Evolutionary conservation across 805 yeast genomes (phyloP), one percentile per base, ranked within the genome.

Genomic region (Candida glaebosa): DNA sequence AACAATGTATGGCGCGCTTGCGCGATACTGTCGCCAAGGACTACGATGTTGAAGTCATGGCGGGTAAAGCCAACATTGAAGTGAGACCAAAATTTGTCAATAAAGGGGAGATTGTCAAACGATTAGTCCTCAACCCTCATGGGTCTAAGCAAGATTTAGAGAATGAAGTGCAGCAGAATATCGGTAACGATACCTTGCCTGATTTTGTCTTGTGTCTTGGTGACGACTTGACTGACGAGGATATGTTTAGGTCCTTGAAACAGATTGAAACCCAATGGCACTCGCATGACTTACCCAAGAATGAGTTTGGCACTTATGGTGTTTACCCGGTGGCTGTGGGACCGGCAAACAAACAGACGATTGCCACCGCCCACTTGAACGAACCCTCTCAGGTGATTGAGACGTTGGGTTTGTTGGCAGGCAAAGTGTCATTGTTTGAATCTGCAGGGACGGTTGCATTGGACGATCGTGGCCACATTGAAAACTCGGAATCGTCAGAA

Each of bases 221-320:
- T 39, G 99, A 93, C 62, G 99, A 93, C 61, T 75, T 83, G 32
- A 93, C 99, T 0, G 99, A 93, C 62, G 99, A 93, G 62, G 99
- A 93, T 57, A 93, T 93, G 99, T 93, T 93, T 62, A 74, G 71
- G 44, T 83, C 91, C 19, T 69, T 93, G 53, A 78, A 81, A 43
- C 70, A 67, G 2, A 78, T 87, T 50, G 88, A 84, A 52, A 54
- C 58, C 2, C 56, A 61, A 18, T 79, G 84, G 84, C 65, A 63
- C 45, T 47, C 56, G 10, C 56, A 70, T 15, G 63, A 67, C 5
- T 58, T 68, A 31, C 65, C 69, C 2, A 62, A 60, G 41, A 76
- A 80, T 51, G 51, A 59, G n/a, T 70, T 67, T 52, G 78, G 75
- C 22, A 58, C 72, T 36, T 76, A 76, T 59, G 86, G 91, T 12